Conservation (phyloP, 2,329 filamentous ascomycete species). For the Beauveria medogensis region DNA sequence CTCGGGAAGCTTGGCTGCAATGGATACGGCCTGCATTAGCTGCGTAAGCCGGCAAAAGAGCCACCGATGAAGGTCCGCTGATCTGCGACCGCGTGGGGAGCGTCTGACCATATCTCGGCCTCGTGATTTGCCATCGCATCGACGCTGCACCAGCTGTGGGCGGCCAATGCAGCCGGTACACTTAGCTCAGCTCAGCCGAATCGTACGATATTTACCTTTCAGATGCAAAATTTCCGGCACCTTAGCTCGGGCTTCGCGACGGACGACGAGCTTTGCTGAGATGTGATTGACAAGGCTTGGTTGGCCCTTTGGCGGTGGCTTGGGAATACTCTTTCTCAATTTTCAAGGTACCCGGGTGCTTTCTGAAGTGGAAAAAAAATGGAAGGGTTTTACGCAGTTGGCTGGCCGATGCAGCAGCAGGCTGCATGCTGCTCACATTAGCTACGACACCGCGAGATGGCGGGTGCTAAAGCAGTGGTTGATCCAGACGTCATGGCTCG, state of each 20-base stretch:
- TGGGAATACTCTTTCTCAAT: not conserved
- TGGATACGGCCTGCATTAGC: not conserved
- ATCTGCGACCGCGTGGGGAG: not conserved
- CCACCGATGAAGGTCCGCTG: not conserved
- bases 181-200: not conserved
- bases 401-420: not conserved
- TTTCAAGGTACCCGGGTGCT: not conserved
- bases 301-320: not conserved
- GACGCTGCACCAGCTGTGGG: not conserved
- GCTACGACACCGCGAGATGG: not conserved
- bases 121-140: slow-evolving; percentile 1
- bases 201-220: not conserved
- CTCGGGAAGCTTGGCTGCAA: not conserved
- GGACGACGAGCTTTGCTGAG: not conserved
- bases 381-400: too few relatives aligned
- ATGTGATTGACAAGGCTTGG: not conserved
- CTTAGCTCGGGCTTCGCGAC: not conserved
- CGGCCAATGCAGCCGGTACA: not conserved
- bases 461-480: not conserved
- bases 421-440: not conserved
- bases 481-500: not conserved
- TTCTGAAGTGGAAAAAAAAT: not conserved
- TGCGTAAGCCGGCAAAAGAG: not conserved
- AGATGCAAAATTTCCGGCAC: not conserved
- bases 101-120: not conserved